Evolutionary conservation across 2,329 filamentous ascomycete genomes (phyloP).

Genomic region (Penicillium sp.): DNA sequence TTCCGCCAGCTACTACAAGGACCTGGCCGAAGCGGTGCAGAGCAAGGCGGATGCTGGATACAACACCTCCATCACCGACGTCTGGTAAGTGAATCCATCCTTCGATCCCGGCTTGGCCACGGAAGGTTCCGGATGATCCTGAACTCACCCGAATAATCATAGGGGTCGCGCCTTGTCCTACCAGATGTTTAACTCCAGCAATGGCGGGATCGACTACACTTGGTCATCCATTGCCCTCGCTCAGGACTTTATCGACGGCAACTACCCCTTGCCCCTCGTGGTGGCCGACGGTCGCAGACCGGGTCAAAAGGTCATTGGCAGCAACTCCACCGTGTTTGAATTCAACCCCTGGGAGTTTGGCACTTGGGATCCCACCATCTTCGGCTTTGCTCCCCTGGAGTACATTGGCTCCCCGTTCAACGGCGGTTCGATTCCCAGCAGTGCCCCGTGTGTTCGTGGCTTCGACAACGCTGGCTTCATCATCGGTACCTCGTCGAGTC

Average conservation of each 20-base stretch:
- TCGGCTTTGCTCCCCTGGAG: slow-evolving; percentile 63
- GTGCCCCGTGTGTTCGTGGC: slow-evolving; percentile 63
- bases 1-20: slow-evolving; percentile 57
- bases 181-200: slow-evolving; percentile 70
- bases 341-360: slow-evolving; percentile 78
- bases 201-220: slow-evolving; percentile 71
- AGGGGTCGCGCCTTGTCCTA: slow-evolving; percentile 73
- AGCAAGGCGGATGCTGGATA: slow-evolving; percentile 60
- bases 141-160: slow-evolving; percentile 3
- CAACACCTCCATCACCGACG: slow-evolving; percentile 72
- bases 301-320: slow-evolving; percentile 54
- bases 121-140: not conserved
- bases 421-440: slow-evolving; percentile 51
- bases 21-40: slow-evolving; percentile 53
- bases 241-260: slow-evolving; percentile 55
- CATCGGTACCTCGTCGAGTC: slow-evolving; percentile 76
- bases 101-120: not conserved
- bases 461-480: slow-evolving; percentile 79
- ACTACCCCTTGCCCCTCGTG: slow-evolving; percentile 66
- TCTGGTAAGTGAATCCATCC: slow-evolving; percentile 50
- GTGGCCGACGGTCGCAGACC: slow-evolving; percentile 63
- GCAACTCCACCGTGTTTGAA: slow-evolving; percentile 71
- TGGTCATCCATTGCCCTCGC: slow-evolving; percentile 71
- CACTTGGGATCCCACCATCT: slow-evolving; percentile 66
- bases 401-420: slow-evolving; percentile 70